Evolutionary conservation across 306 rosid genomes (phyloP), one percentile per base, ranked within the genome.

Genomic region (Castanopsis chinensis): DNA sequence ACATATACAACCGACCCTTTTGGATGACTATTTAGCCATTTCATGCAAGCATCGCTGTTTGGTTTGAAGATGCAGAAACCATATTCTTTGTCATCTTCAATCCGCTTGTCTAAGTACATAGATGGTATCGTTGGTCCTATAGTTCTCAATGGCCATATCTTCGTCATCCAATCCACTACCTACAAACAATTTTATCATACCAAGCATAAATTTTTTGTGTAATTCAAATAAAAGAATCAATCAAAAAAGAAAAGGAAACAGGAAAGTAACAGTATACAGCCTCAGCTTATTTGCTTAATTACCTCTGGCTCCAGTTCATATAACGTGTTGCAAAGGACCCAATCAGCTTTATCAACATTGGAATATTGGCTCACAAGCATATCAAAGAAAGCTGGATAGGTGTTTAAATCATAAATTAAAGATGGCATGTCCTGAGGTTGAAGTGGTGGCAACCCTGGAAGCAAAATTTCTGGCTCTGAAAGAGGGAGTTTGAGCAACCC

Each of bases 41-140:
- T 55, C 6, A 32, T 71, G 68, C 69, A 72, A 19, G 73, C 61
- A 10, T 81, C 65, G 11, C 78, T 69, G 37, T 89, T 86, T 12
- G 43, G 6, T 37, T 58, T 6, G 35, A 84, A 87, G 33, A 92
- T 88, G 58, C 65, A 60, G 14, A 88, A 2, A 15, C 86, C 81
- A 25, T 92, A 90, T 0, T 83, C 86, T 37, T 43, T 84, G 85
- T 88, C 90, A 23, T 87, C 75, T 81, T 81, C 45, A 13, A 81
- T 27, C 53, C 67, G 73, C 7, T 87, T 87, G 87, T 86, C 91
- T 56, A 88, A 52, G 86, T 86, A 72, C 17, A 71, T 15, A 2
- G 82, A 84, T 63, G 94, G 93, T 71, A 90, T 70, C 15, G 92
- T 83, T 71, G 94, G 93, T 23, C 94, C 97, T 45, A 92, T 79